Conservation (phyloP, 495 filamentous ascomycete genomes). For the Viridothelium virens region DNA sequence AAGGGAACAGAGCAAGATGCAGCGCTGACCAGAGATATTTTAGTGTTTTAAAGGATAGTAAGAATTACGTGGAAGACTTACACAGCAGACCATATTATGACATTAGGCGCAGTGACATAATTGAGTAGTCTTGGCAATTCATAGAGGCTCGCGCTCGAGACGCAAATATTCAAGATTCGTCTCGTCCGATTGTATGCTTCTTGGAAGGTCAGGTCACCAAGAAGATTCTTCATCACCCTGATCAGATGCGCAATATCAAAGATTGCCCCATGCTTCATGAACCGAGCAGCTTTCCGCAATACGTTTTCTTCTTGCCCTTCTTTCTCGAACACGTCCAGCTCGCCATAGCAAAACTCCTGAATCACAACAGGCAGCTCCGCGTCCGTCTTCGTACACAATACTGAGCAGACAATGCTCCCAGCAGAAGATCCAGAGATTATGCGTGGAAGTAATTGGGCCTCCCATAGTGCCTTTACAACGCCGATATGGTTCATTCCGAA, state of each 20-base stretch:
- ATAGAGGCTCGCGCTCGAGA: conserved; percentile 78
- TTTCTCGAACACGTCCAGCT: conserved; percentile 76
- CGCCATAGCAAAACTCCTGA: conserved; percentile 66
- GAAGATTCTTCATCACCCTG: conserved; percentile 65
- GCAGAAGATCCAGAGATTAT: conserved; percentile 93
- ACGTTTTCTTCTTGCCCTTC: conserved; percentile 52
- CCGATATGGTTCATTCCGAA: conserved; percentile 97
- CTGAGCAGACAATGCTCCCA: conserved; percentile 85
- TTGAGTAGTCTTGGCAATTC: conserved; percentile 82
- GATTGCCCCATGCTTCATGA: conserved; percentile 73
- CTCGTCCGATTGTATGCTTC: conserved; percentile 91
- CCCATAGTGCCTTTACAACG: conserved; percentile 78
- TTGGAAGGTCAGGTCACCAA: conserved; percentile 88
- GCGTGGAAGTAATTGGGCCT: conserved; percentile 67
- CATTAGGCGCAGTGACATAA: conserved; percentile 87
- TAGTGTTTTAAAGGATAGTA: conserved; percentile 22
- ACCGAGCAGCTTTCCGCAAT: conserved; percentile 59
- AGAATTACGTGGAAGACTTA: conserved; percentile 37
- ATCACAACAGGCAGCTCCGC: conserved; percentile 72
- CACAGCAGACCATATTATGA: conserved; percentile 95
- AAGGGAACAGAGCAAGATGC: conserved; percentile 90
- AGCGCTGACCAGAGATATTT: conserved; percentile 32
- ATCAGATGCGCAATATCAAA: conserved; percentile 75
- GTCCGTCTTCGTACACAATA: conserved; percentile 77
- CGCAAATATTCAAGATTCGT: conserved; percentile 85